phyloP scores from a whole-genome alignment of 371 early-diverging fungal genomes.

The Apophysomyces sp. region DNA sequence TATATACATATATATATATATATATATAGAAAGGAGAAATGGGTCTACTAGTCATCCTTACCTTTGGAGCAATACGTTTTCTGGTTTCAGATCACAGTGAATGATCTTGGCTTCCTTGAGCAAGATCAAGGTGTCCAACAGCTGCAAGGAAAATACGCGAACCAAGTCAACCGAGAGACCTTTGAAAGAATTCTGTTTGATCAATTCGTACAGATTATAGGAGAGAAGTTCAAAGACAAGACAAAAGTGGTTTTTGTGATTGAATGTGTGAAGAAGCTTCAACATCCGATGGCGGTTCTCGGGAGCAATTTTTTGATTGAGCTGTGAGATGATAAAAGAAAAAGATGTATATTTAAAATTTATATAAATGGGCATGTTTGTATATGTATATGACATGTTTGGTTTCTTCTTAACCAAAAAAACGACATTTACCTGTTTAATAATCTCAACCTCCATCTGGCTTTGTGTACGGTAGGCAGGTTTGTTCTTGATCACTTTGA shows the following conservation, averaged over 20 bases:
- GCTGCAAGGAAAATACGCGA: constrained; percentile 83
- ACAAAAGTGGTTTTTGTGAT: constrained; percentile 92
- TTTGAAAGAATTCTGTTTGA: constrained; percentile 93
- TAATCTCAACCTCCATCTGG: constrained; percentile 91
- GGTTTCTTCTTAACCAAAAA: too few species aligned
- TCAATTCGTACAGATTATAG: constrained; percentile 95
- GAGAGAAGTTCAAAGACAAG: constrained; percentile 95
- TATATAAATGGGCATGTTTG: too few species aligned
- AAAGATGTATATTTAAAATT: too few species aligned
- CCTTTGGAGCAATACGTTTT: constrained; percentile 91
- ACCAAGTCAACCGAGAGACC: constrained; percentile 90
- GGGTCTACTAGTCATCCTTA: too few species aligned
- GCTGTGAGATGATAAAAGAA: too few species aligned
- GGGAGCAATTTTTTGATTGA: constrained; percentile 78
- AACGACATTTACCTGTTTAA: constrained; percentile 61
- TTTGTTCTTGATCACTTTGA: constrained; percentile 97
- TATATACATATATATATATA: too few species aligned
- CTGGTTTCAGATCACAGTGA: constrained; percentile 95
- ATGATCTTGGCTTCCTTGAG: constrained; percentile 85
- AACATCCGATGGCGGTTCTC: constrained; percentile 82
- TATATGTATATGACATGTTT: too few species aligned
- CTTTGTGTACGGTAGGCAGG: constrained; percentile 95
- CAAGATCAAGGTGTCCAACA: constrained; percentile 80
- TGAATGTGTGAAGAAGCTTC: constrained; percentile 87
- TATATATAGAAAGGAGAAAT: too few species aligned